Percentiles rank a stretch among this genome's conserved stretches.
Conservation (phyloP, 495 filamentous ascomycete species). For the Aspergillus leporis region DNA sequence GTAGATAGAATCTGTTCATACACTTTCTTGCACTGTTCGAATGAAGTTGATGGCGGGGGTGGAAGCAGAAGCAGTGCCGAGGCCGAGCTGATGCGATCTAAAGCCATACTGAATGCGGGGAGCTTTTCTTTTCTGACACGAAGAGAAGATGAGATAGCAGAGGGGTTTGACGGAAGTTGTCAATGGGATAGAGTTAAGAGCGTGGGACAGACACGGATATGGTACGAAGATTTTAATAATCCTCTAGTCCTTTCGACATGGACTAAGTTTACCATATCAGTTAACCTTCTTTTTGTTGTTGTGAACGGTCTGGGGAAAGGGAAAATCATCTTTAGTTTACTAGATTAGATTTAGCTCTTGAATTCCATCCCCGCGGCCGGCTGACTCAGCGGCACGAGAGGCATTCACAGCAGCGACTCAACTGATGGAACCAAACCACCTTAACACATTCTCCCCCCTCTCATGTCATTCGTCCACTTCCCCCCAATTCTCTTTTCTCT, state of each 20-base stretch:
- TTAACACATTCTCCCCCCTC: background rate
- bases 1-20: conserved; percentile 42
- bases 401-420: background rate
- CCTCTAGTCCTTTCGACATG: too few relatives aligned
- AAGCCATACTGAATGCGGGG: conserved; percentile 15
- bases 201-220: background rate
- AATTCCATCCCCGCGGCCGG: background rate
- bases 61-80: conserved; percentile 51
- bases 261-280: background rate
- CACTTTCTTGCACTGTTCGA: conserved; percentile 37
- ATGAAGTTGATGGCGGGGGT: conserved; percentile 41
- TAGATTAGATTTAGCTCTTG: background rate
- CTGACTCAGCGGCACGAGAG: conserved; percentile 23
- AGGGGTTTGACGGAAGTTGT: background rate
- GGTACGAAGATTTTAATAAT: too few relatives aligned
- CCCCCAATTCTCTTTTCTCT: background rate
- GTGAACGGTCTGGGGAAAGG: too few relatives aligned
- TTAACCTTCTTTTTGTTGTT: too few relatives aligned
- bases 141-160: background rate
- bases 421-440: background rate
- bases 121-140: background rate
- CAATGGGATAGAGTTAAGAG: background rate
- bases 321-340: background rate
- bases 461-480: conserved; percentile 6
- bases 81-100: conserved; percentile 24